These are phyloP conservation scores for Aspergillus sp. DNA, from an alignment of 2,329 filamentous ascomycete species.

Conservation along the genomic window DNA sequence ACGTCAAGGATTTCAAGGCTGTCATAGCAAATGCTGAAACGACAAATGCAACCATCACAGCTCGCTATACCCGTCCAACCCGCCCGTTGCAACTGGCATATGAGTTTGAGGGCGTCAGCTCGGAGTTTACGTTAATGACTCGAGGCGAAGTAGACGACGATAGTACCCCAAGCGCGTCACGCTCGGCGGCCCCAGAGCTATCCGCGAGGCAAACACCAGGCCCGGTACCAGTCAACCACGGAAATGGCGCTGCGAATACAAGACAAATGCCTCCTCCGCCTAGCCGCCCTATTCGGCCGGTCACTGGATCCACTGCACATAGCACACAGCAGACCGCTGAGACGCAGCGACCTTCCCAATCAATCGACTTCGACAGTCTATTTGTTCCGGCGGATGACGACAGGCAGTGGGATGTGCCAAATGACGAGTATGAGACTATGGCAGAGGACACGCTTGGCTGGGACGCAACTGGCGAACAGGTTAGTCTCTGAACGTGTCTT, in stretches of 20 bases:
- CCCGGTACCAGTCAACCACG: conserved; percentile 14
- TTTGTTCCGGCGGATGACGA: conserved; percentile 55
- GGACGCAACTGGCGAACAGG: conserved; percentile 47
- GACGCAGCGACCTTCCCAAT: conserved; percentile 22
- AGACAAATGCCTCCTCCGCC: conserved; percentile 23
- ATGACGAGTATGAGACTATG: conserved; percentile 45
- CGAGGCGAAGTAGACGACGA: conserved; percentile 43
- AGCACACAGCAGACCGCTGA: conserved; percentile 13
- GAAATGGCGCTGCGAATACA: conserved; percentile 7
- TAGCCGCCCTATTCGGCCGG: conserved; percentile 22
- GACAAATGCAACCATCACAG: conserved; percentile 45
- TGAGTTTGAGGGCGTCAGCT: conserved; percentile 44
- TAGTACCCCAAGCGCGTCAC: conserved; percentile 31
- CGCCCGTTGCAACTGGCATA: conserved; percentile 54
- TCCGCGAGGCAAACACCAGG: conserved; percentile 32
- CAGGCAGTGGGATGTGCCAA: conserved; percentile 50
- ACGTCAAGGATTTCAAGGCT: conserved; percentile 57
- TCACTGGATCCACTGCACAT: conserved; percentile 21
- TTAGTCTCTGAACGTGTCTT: conserved; percentile 14
- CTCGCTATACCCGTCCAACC: conserved; percentile 50
- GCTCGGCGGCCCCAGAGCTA: conserved; percentile 28
- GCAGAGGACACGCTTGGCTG: conserved; percentile 54
- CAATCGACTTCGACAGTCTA: conserved; percentile 46
- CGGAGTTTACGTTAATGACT: conserved; percentile 58
- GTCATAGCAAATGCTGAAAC: conserved; percentile 55